phyloP scores from a whole-genome alignment of 2,329 filamentous ascomycete species.

The Chaetomium sp. region DNA sequence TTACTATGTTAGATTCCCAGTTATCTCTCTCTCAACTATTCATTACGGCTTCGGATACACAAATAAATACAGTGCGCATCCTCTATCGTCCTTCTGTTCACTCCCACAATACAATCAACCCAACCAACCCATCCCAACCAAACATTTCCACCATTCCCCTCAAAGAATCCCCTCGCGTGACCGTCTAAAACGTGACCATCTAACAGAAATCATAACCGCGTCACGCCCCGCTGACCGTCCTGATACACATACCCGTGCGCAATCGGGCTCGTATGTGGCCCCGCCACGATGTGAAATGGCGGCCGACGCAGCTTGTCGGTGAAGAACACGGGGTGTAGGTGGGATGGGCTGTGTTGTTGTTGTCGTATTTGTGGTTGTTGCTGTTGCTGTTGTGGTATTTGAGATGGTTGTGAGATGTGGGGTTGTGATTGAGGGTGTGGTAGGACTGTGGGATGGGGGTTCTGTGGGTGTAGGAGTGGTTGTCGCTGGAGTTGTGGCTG shows the following conservation, averaged over 20 bases:
- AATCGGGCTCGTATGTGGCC: conserved; percentile 40
- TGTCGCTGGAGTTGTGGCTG: no score
- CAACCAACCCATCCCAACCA: not conserved
- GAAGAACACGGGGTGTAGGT: conserved; percentile 70
- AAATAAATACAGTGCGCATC: no score
- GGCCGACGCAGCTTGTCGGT: conserved; percentile 55
- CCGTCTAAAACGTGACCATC: not conserved
- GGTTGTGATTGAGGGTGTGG: no score
- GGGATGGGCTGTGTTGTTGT: conserved; percentile 43
- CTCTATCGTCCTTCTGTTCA: no score
- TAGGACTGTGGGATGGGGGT: no score
- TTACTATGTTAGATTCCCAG: not conserved
- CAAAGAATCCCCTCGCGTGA: not conserved
- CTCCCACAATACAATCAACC: no score
- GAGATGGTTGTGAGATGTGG: no score
- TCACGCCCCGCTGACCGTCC: conserved; percentile 33
- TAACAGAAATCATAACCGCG: conserved; percentile 18
- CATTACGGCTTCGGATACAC: no score
- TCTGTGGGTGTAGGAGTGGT: no score
- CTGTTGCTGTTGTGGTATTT: no score
- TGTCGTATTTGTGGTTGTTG: no score
- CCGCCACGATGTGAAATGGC: conserved; percentile 27
- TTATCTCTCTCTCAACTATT: not conserved
- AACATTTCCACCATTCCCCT: not conserved
- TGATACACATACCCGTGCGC: conserved; percentile 57